Conservation (phyloP, 2,329 filamentous ascomycete genomes). For the Dactylella cylindrospora region DNA sequence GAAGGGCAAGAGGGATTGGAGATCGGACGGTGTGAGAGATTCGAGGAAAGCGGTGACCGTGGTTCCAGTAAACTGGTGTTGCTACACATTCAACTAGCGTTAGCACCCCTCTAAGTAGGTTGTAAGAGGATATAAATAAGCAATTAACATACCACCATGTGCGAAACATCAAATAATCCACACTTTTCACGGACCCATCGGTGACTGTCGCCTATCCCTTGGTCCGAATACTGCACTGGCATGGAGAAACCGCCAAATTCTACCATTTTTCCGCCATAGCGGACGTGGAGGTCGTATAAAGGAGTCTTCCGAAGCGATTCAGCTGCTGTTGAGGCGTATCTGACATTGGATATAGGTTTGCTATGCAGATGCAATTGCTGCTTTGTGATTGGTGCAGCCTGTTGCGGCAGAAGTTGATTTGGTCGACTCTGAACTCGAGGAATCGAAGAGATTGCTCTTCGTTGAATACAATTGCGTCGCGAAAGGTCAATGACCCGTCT, state of each 20-base stretch:
- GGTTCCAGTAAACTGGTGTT: constrained; percentile 66
- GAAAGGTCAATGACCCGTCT: constrained; percentile 17
- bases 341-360: constrained; percentile 1
- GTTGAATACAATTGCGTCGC: constrained; percentile 18
- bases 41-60: constrained; percentile 80
- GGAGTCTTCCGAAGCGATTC: constrained; percentile 64
- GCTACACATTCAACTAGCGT: not conserved
- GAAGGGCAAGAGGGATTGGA: constrained; percentile 65
- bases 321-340: constrained; percentile 45
- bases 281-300: constrained; percentile 75
- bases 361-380: not conserved
- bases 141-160: constrained; percentile 67
- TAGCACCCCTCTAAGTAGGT: no score
- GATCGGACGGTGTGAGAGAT: constrained; percentile 74
- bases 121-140: no score
- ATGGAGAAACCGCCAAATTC: constrained; percentile 92
- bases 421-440: constrained; percentile 13
- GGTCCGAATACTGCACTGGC: constrained; percentile 82
- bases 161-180: constrained; percentile 91
- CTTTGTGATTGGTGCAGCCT: constrained; percentile 1
- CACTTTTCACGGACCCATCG: constrained; percentile 83
- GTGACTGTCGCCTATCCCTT: constrained; percentile 81
- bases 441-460: constrained; percentile 20
- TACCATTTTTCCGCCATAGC: constrained; percentile 86
- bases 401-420: constrained; percentile 8